Evolutionary conservation across 225 moss, liverwort and hornwort genomes (phyloP).

Genomic region (Ulota crispa): DNA sequence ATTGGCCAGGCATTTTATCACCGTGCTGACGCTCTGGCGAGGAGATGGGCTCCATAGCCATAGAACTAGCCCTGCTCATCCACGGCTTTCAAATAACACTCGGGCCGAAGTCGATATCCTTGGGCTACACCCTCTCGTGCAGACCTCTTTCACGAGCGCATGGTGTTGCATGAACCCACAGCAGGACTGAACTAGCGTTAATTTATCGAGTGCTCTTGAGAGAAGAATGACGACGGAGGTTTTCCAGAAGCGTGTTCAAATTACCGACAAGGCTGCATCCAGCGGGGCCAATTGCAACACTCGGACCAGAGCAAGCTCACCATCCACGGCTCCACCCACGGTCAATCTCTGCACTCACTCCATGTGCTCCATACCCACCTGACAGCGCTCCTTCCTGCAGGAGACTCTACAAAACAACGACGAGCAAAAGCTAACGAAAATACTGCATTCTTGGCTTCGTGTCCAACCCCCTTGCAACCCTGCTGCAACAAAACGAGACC

Average conservation of each 20-base stretch:
- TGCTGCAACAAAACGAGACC: neutral
- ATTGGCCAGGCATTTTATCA: neutral
- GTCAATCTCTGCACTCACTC: neutral
- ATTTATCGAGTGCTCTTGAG: neutral
- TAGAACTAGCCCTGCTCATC: neutral
- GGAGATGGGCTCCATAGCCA: slow-evolving; percentile 17
- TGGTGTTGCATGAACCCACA: neutral
- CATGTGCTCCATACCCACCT: neutral
- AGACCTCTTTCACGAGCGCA: neutral
- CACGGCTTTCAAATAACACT: neutral
- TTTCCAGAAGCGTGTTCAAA: no score
- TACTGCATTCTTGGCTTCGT: neutral
- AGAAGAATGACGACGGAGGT: neutral
- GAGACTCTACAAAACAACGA: neutral
- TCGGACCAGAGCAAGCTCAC: neutral
- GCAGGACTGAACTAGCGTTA: neutral
- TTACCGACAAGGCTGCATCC: neutral
- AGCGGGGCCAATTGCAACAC: no score
- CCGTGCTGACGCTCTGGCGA: slow-evolving; percentile 33
- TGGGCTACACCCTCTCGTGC: neutral
- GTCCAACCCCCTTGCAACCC: neutral
- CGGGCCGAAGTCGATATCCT: no score
- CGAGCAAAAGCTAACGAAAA: no score
- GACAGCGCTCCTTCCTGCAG: neutral
- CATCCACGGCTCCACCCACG: neutral